phyloP scores from a whole-genome alignment of 495 filamentous ascomycete species.

The Tetracladium setigerum region DNA sequence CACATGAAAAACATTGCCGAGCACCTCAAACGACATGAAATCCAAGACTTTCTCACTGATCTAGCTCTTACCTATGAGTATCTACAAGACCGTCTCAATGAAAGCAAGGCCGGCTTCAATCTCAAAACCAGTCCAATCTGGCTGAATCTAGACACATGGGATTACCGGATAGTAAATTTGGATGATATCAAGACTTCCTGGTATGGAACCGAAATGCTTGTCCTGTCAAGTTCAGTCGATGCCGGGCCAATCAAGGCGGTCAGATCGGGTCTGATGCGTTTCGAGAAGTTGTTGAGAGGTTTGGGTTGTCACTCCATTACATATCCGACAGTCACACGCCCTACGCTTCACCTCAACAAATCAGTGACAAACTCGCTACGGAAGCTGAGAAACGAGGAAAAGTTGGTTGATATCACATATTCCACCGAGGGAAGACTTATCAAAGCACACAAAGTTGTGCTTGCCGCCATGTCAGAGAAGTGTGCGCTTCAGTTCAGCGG shows the following conservation, averaged over 20 bases:
- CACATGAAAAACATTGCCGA: constrained; percentile 8
- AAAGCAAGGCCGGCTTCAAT: constrained; percentile 1
- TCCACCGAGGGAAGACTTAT: constrained; percentile 14
- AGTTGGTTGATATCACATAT: constrained; percentile 21
- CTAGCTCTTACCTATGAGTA: constrained; percentile 19
- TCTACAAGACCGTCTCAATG: constrained; percentile 15
- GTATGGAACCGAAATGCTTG: constrained; percentile 14
- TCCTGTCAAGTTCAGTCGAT: constrained; percentile 21
- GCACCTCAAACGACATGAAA: constrained; percentile 4
- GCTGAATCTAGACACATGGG: constrained; percentile 21
- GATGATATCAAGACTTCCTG: constrained; percentile 12
- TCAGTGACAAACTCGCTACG: constrained; percentile 7
- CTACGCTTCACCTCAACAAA: not conserved
- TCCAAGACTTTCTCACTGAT: constrained; percentile 21
- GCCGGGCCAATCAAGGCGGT: constrained; percentile 14
- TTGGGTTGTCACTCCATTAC: constrained; percentile 19
- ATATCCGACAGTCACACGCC: constrained; percentile 15
- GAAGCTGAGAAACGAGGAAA: constrained; percentile 11
- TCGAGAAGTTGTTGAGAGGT: constrained; percentile 18
- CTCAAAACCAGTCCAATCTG: constrained; percentile 13
- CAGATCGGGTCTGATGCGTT: constrained; percentile 20
- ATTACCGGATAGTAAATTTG: constrained; percentile 1
- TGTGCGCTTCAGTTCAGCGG: constrained; percentile 19
- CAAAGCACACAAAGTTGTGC: constrained; percentile 20
- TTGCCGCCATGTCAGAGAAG: constrained; percentile 20